Conservation (phyloP, 345 rosid species). For the Dovyalis caffra region DNA sequence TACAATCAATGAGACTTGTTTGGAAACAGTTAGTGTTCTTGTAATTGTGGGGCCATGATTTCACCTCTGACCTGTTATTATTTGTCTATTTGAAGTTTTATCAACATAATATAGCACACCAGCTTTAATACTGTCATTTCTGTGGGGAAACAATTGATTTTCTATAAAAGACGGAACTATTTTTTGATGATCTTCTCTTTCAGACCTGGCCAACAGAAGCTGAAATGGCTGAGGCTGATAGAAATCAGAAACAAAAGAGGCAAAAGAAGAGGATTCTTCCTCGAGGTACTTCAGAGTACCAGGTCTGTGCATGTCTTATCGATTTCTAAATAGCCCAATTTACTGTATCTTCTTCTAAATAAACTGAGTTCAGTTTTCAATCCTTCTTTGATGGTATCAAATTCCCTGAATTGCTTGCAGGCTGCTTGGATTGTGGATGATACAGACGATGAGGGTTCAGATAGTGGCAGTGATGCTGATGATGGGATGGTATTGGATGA, state of each 20-base stretch:
- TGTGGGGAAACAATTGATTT: not conserved
- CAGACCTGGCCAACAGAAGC: conserved; percentile 98
- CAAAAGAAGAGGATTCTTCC: conserved; percentile 66
- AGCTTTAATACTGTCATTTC: not conserved
- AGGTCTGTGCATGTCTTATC: conserved; percentile 39
- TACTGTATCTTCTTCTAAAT: not conserved
- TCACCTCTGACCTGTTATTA: not conserved
- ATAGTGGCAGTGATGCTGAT: conserved; percentile 41
- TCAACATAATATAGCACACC: not conserved
- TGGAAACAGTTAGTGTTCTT: not conserved
- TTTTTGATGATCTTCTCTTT: conserved; percentile 18
- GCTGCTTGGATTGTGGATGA: conserved; percentile 96
- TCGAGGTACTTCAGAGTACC: conserved; percentile 91
- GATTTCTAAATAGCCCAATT: not conserved
- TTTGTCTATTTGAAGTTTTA: not conserved
- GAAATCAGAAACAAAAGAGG: conserved; percentile 51
- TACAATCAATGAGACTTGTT: not conserved
- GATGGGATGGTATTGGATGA: conserved; percentile 81
- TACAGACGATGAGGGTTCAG: conserved; percentile 62
- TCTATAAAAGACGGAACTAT: not conserved
- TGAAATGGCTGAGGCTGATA: conserved; percentile 87
- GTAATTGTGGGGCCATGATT: not conserved
- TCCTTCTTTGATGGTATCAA: not conserved
- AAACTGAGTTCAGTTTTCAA: not conserved
- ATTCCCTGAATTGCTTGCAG: conserved; percentile 36